Percentiles rank a stretch among this genome's conserved stretches.
These are phyloP conservation scores for Detonula confervacea DNA, from an alignment of 352 stramenopile species.

Conservation along the genomic window DNA sequence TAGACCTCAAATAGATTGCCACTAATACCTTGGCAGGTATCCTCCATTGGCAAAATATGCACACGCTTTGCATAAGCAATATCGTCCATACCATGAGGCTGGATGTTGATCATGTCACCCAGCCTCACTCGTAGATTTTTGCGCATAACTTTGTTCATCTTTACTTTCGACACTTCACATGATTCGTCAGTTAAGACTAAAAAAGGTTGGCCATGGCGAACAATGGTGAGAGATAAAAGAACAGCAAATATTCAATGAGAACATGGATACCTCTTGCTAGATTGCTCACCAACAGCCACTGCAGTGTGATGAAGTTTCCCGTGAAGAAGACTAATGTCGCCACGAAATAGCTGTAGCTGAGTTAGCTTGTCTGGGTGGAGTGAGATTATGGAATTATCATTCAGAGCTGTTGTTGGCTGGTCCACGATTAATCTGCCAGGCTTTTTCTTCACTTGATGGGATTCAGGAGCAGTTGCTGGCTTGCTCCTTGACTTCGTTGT, in stretches of 20 bases:
- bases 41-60: slow-evolving; percentile 95
- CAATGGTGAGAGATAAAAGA: neutral
- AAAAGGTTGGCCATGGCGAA: slow-evolving; percentile 79
- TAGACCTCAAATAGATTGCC: slow-evolving; percentile 99
- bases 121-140: slow-evolving; percentile 97
- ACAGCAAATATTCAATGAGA: neutral
- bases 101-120: slow-evolving; percentile 94
- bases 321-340: slow-evolving; percentile 96
- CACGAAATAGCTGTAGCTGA: slow-evolving; percentile 95
- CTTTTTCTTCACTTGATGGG: slow-evolving; percentile 25
- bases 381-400: slow-evolving; percentile 93
- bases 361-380: slow-evolving; percentile 89
- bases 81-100: slow-evolving; percentile 89
- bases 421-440: slow-evolving; percentile 37
- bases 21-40: slow-evolving; percentile 87
- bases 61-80: slow-evolving; percentile 96
- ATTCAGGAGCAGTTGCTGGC: neutral
- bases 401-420: slow-evolving; percentile 85
- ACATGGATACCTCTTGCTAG: neutral
- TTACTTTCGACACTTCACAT: slow-evolving; percentile 93
- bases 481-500: slow-evolving; percentile 5
- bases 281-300: slow-evolving; percentile 63
- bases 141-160: slow-evolving; percentile 98
- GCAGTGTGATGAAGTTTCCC: slow-evolving; percentile 95
- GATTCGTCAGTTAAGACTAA: slow-evolving; percentile 91